Conservation (phyloP, 495 filamentous ascomycete species). For the Penicillium salamii region DNA sequence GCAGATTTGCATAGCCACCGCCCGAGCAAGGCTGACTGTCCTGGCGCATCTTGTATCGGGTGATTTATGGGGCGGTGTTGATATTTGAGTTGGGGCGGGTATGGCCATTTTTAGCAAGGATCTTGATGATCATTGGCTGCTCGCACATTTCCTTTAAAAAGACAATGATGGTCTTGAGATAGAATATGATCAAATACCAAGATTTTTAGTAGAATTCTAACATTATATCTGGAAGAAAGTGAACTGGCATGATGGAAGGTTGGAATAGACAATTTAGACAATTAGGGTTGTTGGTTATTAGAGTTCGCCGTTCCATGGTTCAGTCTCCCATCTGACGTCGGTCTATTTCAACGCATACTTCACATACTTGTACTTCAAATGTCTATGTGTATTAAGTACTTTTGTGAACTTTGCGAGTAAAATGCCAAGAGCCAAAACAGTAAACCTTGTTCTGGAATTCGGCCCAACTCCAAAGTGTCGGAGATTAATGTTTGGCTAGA, state of each 20-base stretch:
- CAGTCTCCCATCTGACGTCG: constrained; percentile 2
- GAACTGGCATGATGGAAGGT: not conserved
- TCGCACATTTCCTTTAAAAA: not conserved
- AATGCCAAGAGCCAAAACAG: too few species aligned
- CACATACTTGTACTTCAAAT: too few species aligned
- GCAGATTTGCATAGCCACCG: too few species aligned
- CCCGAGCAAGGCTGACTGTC: not conserved
- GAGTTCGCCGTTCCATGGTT: constrained; percentile 10
- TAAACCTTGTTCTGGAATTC: not conserved
- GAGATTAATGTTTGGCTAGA: constrained; percentile 10
- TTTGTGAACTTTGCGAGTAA: too few species aligned
- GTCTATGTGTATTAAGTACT: too few species aligned
- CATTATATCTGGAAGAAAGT: not conserved
- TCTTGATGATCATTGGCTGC: constrained; percentile 1
- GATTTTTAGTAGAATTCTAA: not conserved
- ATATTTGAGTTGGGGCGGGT: not conserved
- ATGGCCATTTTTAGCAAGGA: not conserved
- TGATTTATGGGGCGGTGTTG: not conserved
- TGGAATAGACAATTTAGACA: constrained; percentile 1
- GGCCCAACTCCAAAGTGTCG: constrained; percentile 6
- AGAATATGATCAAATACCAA: not conserved
- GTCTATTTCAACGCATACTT: constrained; percentile 1
- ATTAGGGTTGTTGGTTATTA: constrained; percentile 4
- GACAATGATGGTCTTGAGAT: too few species aligned
- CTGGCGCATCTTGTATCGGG: too few species aligned